These are phyloP conservation scores for Ricinus communis DNA, from an alignment of 345 rosid species.

Conservation along the genomic window DNA sequence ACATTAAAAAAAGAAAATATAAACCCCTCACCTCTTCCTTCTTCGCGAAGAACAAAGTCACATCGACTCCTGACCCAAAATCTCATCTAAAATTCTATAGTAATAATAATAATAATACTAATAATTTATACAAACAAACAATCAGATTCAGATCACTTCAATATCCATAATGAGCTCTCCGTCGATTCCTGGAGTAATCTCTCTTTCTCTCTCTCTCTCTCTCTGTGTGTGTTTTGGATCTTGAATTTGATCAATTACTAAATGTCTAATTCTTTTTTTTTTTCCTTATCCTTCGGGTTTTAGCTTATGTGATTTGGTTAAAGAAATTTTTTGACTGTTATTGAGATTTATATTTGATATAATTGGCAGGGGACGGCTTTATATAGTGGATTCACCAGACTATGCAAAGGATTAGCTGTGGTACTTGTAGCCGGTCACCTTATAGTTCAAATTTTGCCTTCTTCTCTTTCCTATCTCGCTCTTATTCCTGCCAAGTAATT, in stretches of 20 bases:
- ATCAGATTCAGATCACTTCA: not conserved
- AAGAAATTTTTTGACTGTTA: too few species aligned
- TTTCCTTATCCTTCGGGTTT: not conserved
- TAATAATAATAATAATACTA: too few species aligned
- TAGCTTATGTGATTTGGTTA: not conserved
- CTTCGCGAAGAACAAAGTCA: not conserved
- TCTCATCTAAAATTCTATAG: too few species aligned
- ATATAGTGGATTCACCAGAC: constrained; percentile 76
- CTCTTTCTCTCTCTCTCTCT: not conserved
- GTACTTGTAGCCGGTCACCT: constrained; percentile 75
- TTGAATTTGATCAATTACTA: not conserved
- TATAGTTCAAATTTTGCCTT: constrained; percentile 77
- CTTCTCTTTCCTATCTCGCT: constrained; percentile 67
- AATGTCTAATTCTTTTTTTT: not conserved
- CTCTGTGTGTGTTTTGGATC: not conserved
- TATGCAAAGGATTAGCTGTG: constrained; percentile 84
- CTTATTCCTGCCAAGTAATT: constrained; percentile 85
- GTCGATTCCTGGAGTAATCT: constrained; percentile 17
- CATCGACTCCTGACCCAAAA: not conserved
- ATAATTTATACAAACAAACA: not conserved
- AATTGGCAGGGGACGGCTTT: constrained; percentile 50
- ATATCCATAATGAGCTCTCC: constrained; percentile 22
- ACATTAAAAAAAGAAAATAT: not conserved
- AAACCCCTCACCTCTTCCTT: constrained; percentile 1
- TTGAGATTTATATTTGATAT: not conserved